Evolutionary conservation across 352 stramenopile genomes (phyloP).

Genomic region (Phytophthora tentaculata): DNA sequence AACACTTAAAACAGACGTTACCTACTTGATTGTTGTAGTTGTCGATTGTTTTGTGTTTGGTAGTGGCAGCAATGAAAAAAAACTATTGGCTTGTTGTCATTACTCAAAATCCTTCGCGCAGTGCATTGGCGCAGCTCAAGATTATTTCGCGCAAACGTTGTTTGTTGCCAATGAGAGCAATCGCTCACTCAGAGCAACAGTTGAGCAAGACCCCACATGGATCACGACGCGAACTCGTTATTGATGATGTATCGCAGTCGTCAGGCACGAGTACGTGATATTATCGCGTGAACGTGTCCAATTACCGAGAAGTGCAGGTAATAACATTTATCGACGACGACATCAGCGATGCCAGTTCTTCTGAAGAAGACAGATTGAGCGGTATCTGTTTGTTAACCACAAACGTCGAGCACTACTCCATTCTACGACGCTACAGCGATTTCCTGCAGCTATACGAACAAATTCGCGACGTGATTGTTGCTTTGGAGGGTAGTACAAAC

Average conservation of each 20-base stretch:
- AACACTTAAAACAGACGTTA: constrained; percentile 18
- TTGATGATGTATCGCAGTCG: constrained; percentile 53
- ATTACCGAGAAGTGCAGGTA: constrained; percentile 18
- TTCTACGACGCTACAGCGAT: constrained; percentile 66
- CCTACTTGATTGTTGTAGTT: constrained; percentile 23
- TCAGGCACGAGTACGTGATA: constrained; percentile 56
- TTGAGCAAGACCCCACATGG: constrained; percentile 5
- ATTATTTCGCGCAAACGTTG: background rate
- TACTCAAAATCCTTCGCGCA: constrained; percentile 14
- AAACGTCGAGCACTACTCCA: constrained; percentile 59
- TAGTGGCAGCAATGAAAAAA: background rate
- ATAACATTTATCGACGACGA: constrained; percentile 26
- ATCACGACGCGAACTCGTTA: constrained; percentile 39
- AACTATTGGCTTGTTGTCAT: constrained; percentile 5
- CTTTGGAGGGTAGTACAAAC: constrained; percentile 5
- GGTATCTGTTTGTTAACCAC: constrained; percentile 6
- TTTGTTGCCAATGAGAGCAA: background rate
- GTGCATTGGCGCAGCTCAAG: background rate
- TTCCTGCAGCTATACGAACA: constrained; percentile 60
- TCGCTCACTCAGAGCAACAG: constrained; percentile 10
- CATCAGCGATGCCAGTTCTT: constrained; percentile 16
- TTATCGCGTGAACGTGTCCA: constrained; percentile 66
- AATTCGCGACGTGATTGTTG: constrained; percentile 27
- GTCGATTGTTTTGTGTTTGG: constrained; percentile 1
- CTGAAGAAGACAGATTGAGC: constrained; percentile 28